phyloP scores from a whole-genome alignment of 371 early-diverging fungal genomes.

The Apophysomyces elegans region DNA sequence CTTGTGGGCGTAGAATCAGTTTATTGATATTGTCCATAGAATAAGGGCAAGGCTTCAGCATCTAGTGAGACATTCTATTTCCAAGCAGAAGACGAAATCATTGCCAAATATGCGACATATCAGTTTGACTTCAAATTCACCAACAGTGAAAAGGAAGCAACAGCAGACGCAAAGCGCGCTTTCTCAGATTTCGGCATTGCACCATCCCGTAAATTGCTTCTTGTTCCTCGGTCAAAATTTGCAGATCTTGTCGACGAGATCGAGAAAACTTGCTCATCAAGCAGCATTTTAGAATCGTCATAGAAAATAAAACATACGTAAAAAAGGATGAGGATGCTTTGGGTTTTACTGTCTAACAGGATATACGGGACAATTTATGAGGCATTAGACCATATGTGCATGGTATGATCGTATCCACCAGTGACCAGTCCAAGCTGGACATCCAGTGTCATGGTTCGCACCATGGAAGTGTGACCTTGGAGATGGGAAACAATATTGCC shows the following conservation, averaged over 20 bases:
- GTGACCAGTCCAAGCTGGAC: constrained; percentile 36
- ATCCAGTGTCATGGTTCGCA: constrained; percentile 33
- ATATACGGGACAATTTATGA: neutral
- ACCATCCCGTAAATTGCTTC: constrained; percentile 74
- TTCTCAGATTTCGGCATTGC: constrained; percentile 88
- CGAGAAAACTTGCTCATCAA: constrained; percentile 37
- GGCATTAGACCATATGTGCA: constrained; percentile 38
- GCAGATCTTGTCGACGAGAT: constrained; percentile 56
- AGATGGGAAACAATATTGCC: constrained; percentile 54
- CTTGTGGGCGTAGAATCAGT: neutral
- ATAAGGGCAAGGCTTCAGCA: constrained; percentile 4
- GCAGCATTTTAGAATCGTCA: neutral
- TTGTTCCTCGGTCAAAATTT: constrained; percentile 71
- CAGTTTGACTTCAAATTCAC: constrained; percentile 74
- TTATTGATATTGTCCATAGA: constrained; percentile 9
- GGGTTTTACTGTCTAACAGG: no score
- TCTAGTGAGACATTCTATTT: constrained; percentile 66
- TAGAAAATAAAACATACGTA: constrained; percentile 2
- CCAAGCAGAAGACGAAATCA: constrained; percentile 92
- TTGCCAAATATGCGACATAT: constrained; percentile 52
- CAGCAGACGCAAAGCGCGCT: constrained; percentile 79
- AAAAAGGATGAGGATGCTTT: neutral
- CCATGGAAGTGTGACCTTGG: constrained; percentile 42
- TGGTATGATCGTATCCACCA: constrained; percentile 42
- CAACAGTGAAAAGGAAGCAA: constrained; percentile 56